Conservation (phyloP, 73 alveolate species). For the Blepharisma stoltei region DNA sequence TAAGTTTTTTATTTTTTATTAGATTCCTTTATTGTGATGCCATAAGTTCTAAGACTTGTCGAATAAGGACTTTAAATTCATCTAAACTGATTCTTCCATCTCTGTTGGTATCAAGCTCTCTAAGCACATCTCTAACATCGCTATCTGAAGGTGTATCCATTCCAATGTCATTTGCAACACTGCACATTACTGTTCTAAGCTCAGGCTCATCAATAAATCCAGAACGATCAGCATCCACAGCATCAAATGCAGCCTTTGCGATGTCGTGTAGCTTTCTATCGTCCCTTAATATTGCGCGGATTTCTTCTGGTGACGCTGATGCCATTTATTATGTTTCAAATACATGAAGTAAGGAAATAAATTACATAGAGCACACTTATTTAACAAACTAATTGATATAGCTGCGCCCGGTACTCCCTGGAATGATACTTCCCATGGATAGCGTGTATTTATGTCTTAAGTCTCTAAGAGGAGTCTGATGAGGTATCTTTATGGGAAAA, state of each 20-base stretch:
- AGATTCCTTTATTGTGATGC: constrained; percentile 3
- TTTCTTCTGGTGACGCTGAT: constrained; percentile 25
- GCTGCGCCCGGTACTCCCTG: too few species aligned
- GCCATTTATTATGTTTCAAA: too few species aligned
- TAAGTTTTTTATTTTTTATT: too few species aligned
- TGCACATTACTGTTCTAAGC: constrained; percentile 45
- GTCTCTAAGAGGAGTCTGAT: too few species aligned
- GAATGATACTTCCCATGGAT: too few species aligned
- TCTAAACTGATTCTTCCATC: constrained; percentile 55
- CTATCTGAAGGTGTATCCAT: constrained; percentile 47
- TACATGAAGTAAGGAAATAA: too few species aligned
- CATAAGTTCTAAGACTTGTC: constrained; percentile 42
- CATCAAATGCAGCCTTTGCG: constrained; percentile 51
- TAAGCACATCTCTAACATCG: constrained; percentile 46
- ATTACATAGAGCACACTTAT: too few species aligned
- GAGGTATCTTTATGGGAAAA: too few species aligned
- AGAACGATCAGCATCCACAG: constrained; percentile 51
- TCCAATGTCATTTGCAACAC: constrained; percentile 49
- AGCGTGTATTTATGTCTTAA: too few species aligned
- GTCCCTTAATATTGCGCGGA: constrained; percentile 32
- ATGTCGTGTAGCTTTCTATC: constrained; percentile 47
- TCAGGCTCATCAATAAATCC: constrained; percentile 50
- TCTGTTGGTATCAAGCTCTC: constrained; percentile 49
- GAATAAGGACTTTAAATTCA: constrained; percentile 51
- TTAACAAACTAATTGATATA: too few species aligned